These are phyloP conservation scores for Fusarium caatingaense DNA, from an alignment of 2,329 filamentous ascomycete genomes.

Conservation along the genomic window DNA sequence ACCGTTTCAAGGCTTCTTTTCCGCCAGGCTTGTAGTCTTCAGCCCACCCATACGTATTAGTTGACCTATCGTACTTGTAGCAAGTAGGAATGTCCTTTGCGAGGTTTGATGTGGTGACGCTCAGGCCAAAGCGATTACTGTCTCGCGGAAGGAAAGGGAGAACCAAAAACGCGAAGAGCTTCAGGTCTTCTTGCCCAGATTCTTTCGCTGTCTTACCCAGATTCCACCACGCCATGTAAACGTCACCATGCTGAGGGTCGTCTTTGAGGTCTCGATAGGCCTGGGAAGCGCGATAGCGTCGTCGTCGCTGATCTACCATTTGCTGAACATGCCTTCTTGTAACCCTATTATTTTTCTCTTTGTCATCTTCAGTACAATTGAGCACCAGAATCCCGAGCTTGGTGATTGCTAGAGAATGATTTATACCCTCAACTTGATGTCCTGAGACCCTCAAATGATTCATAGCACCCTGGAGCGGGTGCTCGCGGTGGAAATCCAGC, in stretches of 20 bases:
- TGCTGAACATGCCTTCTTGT: neutral
- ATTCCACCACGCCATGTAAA: neutral
- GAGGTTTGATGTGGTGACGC: neutral
- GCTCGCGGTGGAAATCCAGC: too few species aligned
- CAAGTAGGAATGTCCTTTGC: fast-evolving
- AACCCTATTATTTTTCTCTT: too few species aligned
- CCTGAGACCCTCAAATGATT: too few species aligned
- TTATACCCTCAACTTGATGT: too few species aligned
- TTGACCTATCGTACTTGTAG: neutral
- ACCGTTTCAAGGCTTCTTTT: fast-evolving
- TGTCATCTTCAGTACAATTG: too few species aligned
- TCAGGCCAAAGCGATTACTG: fast-evolving
- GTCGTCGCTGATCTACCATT: neutral
- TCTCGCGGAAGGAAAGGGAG: neutral
- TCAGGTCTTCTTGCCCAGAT: neutral
- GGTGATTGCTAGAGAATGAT: too few species aligned
- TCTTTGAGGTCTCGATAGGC: fast-evolving
- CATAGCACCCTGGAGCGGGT: too few species aligned
- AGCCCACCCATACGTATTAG: fast-evolving
- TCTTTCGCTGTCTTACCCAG: neutral
- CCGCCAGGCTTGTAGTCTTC: neutral
- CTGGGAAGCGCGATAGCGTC: fast-evolving
- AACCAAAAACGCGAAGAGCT: neutral
- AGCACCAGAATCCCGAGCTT: too few species aligned
- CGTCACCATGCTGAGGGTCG: fast-evolving